Conservation (phyloP, 2,329 filamentous ascomycete species). For the Metarhizium brunneum region DNA sequence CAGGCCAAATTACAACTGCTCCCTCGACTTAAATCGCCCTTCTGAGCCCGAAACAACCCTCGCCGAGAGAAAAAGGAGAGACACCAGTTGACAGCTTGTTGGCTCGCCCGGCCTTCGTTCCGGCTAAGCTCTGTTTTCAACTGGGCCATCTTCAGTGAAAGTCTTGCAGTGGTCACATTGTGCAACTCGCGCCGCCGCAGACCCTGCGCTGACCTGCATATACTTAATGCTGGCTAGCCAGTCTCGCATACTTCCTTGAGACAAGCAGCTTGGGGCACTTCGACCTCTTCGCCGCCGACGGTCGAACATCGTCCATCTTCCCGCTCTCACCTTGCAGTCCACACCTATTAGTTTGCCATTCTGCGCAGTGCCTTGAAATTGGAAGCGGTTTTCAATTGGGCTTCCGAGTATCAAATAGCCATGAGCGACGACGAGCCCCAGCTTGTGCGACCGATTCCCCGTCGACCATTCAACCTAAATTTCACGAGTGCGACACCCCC, state of each 20-base stretch:
- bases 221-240: neutral
- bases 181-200: neutral
- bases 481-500: slow-evolving; percentile 37
- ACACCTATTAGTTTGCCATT: neutral
- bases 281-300: neutral
- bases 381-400: too few species aligned
- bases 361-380: neutral
- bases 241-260: neutral
- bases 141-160: neutral
- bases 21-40: neutral
- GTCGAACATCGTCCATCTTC: neutral
- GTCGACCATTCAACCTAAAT: slow-evolving; percentile 59
- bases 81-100: neutral
- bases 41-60: neutral
- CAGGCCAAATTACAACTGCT: neutral
- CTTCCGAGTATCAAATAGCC: neutral
- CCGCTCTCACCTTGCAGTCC: neutral
- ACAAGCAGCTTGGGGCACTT: neutral
- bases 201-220: neutral
- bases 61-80: neutral
- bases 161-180: neutral
- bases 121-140: neutral
- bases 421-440: slow-evolving; percentile 38
- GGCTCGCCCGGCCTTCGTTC: neutral
- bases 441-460: slow-evolving; percentile 60